A percentile compares a stretch with the other conserved stretches of the same genome.
phyloP scores from a whole-genome alignment of 192 early-diverging fungal species.

The Irineochytrium annulatum region DNA sequence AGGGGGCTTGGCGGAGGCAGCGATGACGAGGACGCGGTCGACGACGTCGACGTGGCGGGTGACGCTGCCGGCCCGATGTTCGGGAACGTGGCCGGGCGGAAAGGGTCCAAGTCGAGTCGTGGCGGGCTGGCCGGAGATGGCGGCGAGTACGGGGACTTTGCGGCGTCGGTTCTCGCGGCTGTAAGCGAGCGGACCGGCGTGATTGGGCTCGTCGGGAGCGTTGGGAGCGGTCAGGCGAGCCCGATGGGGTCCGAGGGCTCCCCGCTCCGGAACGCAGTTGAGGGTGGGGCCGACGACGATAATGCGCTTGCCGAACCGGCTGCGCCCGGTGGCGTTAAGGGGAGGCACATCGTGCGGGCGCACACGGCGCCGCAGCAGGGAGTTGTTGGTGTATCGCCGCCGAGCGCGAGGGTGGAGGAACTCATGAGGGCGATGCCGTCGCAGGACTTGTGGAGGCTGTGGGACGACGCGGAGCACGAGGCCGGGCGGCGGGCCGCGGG shows the following conservation, averaged over 20 bases:
- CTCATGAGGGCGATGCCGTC: slow-evolving; percentile 10
- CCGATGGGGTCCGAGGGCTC: too few species aligned
- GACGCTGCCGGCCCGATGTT: background rate
- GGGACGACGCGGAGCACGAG: slow-evolving; percentile 19
- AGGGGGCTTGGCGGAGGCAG: background rate
- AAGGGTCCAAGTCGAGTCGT: background rate
- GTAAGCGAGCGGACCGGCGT: slow-evolving; percentile 2
- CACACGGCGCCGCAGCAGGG: too few species aligned
- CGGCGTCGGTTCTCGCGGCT: background rate
- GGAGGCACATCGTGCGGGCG: too few species aligned
- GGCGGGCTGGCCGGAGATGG: background rate
- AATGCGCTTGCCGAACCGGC: too few species aligned
- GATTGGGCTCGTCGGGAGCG: too few species aligned
- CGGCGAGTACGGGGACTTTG: background rate
- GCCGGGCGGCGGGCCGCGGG: slow-evolving; percentile 7
- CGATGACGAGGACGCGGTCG: slow-evolving; percentile 5
- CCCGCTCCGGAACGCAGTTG: too few species aligned
- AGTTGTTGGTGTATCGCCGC: background rate
- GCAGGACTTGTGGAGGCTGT: slow-evolving; percentile 15
- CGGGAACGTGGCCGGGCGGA: background rate
- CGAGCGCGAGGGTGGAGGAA: background rate
- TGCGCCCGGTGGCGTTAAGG: too few species aligned
- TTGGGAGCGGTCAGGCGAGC: too few species aligned
- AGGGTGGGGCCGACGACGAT: too few species aligned
- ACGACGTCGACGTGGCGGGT: background rate